Evolutionary conservation across 75 land plant species (phyloP), one percentile per base, ranked within the genome.

Genomic region (Larix kaempferi): DNA sequence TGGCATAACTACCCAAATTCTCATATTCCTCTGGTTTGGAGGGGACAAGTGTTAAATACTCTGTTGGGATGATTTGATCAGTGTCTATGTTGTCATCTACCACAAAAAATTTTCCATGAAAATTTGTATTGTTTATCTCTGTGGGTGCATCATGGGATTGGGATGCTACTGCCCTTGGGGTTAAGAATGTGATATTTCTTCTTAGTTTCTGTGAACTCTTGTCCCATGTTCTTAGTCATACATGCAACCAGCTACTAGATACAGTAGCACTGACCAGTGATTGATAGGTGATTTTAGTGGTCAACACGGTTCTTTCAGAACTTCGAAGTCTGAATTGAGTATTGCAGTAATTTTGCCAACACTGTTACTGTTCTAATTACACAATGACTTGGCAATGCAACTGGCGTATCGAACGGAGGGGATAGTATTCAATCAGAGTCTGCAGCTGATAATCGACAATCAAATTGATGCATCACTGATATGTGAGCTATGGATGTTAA

Each of bases 21-120:
- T 85, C 80, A 78, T 96, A 96, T 80, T 96, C 99, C 54, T 90
- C 95, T 49, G 95, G 99, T 39, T 92, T 96, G 59, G 99, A 92
- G 27, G 99, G 98, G 61, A 96, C 99, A 8, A 96, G 91, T 22
- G 99, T 96, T 11, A 94, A 86, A 80, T 94, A 85, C 85, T 96
- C 99, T 22, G 99, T 94, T 56, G 97, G 99, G 81, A 96, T 96
- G 81, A 96, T 96, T 80, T 96, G 99, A 78, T 96, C 99, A 8
- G 99, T 96, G 84, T 96, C 99, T 78, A 96, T 96, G 84, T 96
- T 96, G 82, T 96, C 95, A 22, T 81, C 82, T 39, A 96, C 84
- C 5, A 96, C 95, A 78, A 92, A 96, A 82, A 97, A 96, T 71
- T 79, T 82, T 65, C 99, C 99, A 76, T 92, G 94, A 82, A 92